phyloP scores from a whole-genome alignment of 768 basidiomycete species.

The Suillus americanus region DNA sequence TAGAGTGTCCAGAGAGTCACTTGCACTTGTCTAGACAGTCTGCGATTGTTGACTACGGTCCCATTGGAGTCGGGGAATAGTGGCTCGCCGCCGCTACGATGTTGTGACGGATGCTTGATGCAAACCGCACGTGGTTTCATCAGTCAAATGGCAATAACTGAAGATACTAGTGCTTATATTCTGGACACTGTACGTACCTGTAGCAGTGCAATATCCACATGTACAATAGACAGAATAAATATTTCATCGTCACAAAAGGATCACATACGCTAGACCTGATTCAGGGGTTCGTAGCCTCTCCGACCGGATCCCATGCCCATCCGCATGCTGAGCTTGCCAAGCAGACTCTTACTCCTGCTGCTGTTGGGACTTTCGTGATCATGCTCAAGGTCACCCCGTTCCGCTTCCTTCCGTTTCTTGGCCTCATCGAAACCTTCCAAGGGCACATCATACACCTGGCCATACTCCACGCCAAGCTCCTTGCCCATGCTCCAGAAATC shows the following conservation, averaged over 20 bases:
- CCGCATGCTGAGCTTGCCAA: constrained; percentile 33
- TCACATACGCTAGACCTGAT: constrained; percentile 22
- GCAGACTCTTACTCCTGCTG: constrained; percentile 37
- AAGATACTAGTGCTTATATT: not conserved
- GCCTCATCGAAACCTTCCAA: constrained; percentile 80
- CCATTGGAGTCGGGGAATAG: no score
- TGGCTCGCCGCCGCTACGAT: no score
- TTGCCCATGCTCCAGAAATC: constrained; percentile 93
- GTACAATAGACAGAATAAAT: not conserved
- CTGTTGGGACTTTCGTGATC: constrained; percentile 49
- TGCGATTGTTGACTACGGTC: no score
- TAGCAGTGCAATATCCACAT: not conserved
- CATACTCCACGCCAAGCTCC: constrained; percentile 90
- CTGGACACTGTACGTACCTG: not conserved
- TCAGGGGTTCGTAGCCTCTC: constrained; percentile 35
- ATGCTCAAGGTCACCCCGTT: constrained; percentile 35
- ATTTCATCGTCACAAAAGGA: not conserved
- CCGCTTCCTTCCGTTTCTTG: constrained; percentile 56
- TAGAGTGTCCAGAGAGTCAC: no score
- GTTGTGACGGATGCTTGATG: not conserved
- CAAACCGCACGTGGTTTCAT: not conserved
- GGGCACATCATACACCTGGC: constrained; percentile 86
- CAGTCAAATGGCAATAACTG: not conserved
- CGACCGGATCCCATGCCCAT: constrained; percentile 36
- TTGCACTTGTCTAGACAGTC: no score